Conservation (phyloP, 352 stramenopile species). For the Blastocystis sp. region DNA sequence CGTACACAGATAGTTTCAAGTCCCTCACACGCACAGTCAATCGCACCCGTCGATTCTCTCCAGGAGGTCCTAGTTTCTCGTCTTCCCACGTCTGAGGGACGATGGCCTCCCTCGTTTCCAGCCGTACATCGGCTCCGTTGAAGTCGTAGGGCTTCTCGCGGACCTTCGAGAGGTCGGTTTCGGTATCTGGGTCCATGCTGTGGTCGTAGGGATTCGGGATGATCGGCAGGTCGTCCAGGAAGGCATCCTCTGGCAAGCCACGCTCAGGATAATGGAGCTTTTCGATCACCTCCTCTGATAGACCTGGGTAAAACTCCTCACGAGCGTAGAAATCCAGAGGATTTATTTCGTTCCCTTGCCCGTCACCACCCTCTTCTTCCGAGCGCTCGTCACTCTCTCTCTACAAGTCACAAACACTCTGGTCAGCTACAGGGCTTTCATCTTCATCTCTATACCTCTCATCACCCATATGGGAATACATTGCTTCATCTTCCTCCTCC, state of each 20-base stretch:
- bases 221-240: slow-evolving; percentile 28
- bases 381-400: background rate
- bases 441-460: background rate
- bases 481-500: background rate
- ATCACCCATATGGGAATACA: background rate
- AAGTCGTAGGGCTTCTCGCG: slow-evolving; percentile 40
- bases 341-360: background rate
- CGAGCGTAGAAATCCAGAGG: background rate
- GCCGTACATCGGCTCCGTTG: background rate
- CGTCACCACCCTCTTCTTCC: background rate
- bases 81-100: slow-evolving; percentile 30
- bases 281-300: slow-evolving; percentile 5
- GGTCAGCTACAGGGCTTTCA: background rate
- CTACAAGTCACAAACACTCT: background rate
- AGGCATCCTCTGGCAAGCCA: background rate
- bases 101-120: background rate
- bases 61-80: slow-evolving; percentile 2
- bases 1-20: background rate
- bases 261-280: background rate
- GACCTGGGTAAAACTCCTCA: slow-evolving; percentile 15
- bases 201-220: slow-evolving; percentile 48
- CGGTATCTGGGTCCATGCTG: slow-evolving; percentile 12
- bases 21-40: slow-evolving; percentile 36
- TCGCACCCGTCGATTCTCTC: slow-evolving; percentile 10
- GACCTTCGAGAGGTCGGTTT: slow-evolving; percentile 5